Base-by-base conservation (phyloP, 306 rosid species). In the Leucaena leucocephala region DNA sequence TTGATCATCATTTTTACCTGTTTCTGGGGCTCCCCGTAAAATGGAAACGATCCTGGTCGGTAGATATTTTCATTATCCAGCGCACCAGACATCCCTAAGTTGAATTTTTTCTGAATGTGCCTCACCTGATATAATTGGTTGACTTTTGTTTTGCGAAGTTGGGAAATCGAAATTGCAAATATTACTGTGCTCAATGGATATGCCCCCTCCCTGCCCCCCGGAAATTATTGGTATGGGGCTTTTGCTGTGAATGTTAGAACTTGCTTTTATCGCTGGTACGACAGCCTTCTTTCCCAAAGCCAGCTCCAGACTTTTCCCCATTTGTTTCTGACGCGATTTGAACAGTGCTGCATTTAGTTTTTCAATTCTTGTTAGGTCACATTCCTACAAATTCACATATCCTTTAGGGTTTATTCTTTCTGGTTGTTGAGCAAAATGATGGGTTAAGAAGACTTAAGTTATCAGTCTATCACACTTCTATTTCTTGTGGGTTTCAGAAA, bases 61-160 rank as follows among this genome's bases (percentile, higher is more conserved):
- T 4, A 4, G 52, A 38, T 39, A 6, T 7, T 19, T 38, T 39
- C 2, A 39, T 40, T 66, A 13, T 15, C 8, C 21, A 63, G 43
- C 44, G 19, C 42, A 12, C 22, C 13, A 67, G 34, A 67, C 42
- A 10, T 22, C 71, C 72, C 36, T 22, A 11, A 68, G 11, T 43
- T 68, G n/a, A 27, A 27, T 0, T 10, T 8, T 68, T 12, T 27
- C 43, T 68, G 38, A 42, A 68, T 21, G 8, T 68, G 55, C 22
- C 50, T 59, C 7, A 0, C 57, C 58, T 14, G 21, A 68, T 68
- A 68, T 40, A 42, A 49, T 39, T 39, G 65, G 5, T 70, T 59
- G 75, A 76, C 71, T 80, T 33, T 6, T 39, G 40, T n/a, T 45
- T 81, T 48, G 12, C 19, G 17, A 46, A 75, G 12, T 57, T 76